These are phyloP conservation scores for Veloboletus limbatus DNA, from an alignment of 1,284 basidiomycete genomes.

Conservation along the genomic window DNA sequence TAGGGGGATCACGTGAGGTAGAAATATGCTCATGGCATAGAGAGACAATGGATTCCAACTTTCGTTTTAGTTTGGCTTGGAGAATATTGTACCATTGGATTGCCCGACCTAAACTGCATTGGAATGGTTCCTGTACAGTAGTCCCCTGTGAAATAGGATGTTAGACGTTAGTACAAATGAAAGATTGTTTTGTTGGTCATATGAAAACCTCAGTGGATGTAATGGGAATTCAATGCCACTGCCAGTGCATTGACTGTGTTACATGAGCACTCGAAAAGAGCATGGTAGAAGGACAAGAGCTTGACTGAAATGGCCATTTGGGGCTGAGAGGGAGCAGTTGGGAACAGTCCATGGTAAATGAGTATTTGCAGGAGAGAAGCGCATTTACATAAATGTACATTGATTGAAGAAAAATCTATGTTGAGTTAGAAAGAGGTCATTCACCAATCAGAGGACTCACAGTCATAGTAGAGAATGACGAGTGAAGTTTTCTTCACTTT, in stretches of 20 bases:
- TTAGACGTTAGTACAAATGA: too few relatives aligned
- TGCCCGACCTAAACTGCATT: neutral
- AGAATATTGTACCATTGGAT: slow-evolving; percentile 5
- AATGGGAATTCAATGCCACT: neutral
- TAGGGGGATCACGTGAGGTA: too few relatives aligned
- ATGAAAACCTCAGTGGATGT: neutral
- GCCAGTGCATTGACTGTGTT: slow-evolving; percentile 9
- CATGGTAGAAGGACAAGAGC: neutral
- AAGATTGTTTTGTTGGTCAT: too few relatives aligned
- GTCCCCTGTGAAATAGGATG: too few relatives aligned
- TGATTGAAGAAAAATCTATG: too few relatives aligned
- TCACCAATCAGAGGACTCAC: too few relatives aligned
- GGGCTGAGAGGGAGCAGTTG: slow-evolving; percentile 3
- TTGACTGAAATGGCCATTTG: slow-evolving; percentile 1
- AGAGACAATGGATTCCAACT: too few relatives aligned
- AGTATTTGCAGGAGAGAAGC: neutral
- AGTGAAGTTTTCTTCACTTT: too few relatives aligned
- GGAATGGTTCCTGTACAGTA: neutral
- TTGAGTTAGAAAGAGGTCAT: too few relatives aligned
- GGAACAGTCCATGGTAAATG: slow-evolving; percentile 1
- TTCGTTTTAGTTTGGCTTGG: neutral
- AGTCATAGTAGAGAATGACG: too few relatives aligned
- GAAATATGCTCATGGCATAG: neutral
- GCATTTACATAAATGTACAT: too few relatives aligned
- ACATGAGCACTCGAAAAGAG: slow-evolving; percentile 2